phyloP scores from a whole-genome alignment of 2,329 filamentous ascomycete species.

The Dactylellina haptotyla region DNA sequence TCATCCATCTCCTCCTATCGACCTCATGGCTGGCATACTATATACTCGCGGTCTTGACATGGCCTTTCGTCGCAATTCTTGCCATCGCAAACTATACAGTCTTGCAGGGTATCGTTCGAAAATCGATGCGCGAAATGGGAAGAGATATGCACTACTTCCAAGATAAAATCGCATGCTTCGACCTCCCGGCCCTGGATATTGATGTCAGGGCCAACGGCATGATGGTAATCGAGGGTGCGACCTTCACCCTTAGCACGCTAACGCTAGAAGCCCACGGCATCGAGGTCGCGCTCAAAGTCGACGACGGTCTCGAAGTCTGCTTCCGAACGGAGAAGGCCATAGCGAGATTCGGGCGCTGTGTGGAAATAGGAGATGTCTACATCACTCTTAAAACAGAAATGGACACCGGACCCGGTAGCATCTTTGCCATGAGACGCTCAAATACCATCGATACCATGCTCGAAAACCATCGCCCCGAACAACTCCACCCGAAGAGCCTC shows the following conservation, averaged over 20 bases:
- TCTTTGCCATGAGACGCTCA: slow-evolving; percentile 42
- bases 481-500: slow-evolving; percentile 60
- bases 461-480: slow-evolving; percentile 60
- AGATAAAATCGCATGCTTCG: slow-evolving; percentile 52
- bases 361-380: slow-evolving; percentile 67
- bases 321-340: slow-evolving; percentile 66
- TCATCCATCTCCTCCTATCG: slow-evolving; percentile 35
- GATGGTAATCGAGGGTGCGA: slow-evolving; percentile 67
- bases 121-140: slow-evolving; percentile 26
- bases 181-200: slow-evolving; percentile 66
- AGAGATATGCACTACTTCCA: slow-evolving; percentile 49
- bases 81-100: slow-evolving; percentile 36
- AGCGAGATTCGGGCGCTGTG: slow-evolving; percentile 65
- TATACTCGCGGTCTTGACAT: slow-evolving; percentile 18
- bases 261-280: slow-evolving; percentile 67
- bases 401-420: slow-evolving; percentile 58
- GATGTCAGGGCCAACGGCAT: slow-evolving; percentile 67
- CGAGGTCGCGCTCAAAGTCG: slow-evolving; percentile 67
- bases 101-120: slow-evolving; percentile 20
- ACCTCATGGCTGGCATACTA: slow-evolving; percentile 50
- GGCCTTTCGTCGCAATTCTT: slow-evolving; percentile 32
- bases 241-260: slow-evolving; percentile 66
- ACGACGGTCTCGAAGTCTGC: slow-evolving; percentile 67
- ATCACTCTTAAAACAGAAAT: slow-evolving; percentile 65
- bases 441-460: slow-evolving; percentile 61